Conservation (phyloP, 768 basidiomycete genomes). For the Amanita inopinata region DNA sequence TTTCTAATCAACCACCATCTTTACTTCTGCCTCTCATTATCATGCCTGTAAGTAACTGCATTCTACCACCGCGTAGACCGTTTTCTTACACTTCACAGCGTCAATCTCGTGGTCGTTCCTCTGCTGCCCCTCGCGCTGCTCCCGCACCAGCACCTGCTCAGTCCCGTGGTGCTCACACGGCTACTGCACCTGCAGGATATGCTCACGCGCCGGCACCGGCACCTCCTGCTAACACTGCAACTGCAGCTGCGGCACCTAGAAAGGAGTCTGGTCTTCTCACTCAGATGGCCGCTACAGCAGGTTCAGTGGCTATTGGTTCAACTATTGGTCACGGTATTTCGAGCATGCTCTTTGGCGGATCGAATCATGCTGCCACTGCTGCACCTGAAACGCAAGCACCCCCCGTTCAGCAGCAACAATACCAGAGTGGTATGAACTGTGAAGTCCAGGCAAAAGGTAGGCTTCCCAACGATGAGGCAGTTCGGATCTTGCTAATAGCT, state of each 20-base stretch:
- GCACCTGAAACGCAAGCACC: constrained; percentile 33
- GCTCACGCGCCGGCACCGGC: constrained; percentile 30
- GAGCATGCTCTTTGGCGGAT: constrained; percentile 80
- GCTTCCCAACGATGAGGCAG: constrained; percentile 10
- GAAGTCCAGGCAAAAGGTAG: constrained; percentile 76
- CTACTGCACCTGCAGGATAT: constrained; percentile 41
- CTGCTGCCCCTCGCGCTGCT: constrained; percentile 36
- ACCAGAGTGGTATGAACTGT: constrained; percentile 41
- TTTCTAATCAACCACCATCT: constrained; percentile 23
- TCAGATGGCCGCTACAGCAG: constrained; percentile 87
- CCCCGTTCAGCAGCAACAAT: constrained; percentile 38
- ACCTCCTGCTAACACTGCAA: constrained; percentile 33
- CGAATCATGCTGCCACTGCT: constrained; percentile 32
- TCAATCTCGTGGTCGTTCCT: constrained; percentile 67
- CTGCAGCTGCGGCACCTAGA: constrained; percentile 21
- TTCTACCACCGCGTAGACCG: constrained; percentile 1
- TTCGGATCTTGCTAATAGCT: constrained; percentile 4
- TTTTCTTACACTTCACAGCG: constrained; percentile 34
- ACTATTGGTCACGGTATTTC: constrained; percentile 87
- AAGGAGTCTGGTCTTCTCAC: constrained; percentile 64
- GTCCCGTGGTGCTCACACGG: constrained; percentile 37
- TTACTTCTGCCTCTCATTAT: constrained; percentile 10
- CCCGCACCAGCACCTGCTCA: constrained; percentile 35
- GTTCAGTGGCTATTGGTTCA: constrained; percentile 82
- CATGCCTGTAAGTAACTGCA: constrained; percentile 39